Evolutionary conservation across 2,329 filamentous ascomycete genomes (phyloP).

Genomic region (Aspergillus udagawae): DNA sequence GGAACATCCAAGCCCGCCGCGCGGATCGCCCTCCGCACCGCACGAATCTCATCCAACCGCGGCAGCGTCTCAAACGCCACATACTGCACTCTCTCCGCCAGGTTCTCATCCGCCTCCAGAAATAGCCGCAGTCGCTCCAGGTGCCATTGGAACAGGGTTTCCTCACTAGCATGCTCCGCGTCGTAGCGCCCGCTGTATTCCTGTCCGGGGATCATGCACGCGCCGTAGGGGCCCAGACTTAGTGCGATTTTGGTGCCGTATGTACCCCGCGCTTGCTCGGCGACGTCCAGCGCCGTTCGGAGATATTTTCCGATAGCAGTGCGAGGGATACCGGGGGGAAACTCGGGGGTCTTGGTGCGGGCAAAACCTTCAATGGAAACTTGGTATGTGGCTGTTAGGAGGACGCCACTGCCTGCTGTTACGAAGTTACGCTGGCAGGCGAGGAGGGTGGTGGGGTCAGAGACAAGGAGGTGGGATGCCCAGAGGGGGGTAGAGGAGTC

Average conservation of each 20-base stretch:
- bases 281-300: conserved; percentile 36
- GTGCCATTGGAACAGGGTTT: conserved; percentile 56
- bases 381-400: conserved; percentile 67
- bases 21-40: conserved; percentile 34
- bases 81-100: conserved; percentile 47
- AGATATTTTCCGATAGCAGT: conserved; percentile 42
- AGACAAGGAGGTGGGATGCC: conserved; percentile 64
- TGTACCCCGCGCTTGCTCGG: conserved; percentile 27
- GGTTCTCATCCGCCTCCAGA: conserved; percentile 30
- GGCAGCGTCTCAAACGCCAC: conserved; percentile 66
- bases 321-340: conserved; percentile 43
- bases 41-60: conserved; percentile 58
- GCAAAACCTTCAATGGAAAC: conserved; percentile 55
- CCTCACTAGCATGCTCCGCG: conserved; percentile 40
- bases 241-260: conserved; percentile 42
- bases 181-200: conserved; percentile 64
- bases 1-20: conserved; percentile 26
- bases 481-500: conserved; percentile 54
- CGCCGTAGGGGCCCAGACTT: conserved; percentile 64
- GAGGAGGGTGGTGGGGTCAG: conserved; percentile 49
- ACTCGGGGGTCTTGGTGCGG: conserved; percentile 43
- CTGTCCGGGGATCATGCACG: conserved; percentile 61
- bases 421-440: conserved; percentile 56
- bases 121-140: conserved; percentile 52
- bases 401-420: conserved; percentile 55